These are phyloP conservation scores for Myriosclerotinia curreyana DNA, from an alignment of 2,329 filamentous ascomycete genomes.

Conservation along the genomic window DNA sequence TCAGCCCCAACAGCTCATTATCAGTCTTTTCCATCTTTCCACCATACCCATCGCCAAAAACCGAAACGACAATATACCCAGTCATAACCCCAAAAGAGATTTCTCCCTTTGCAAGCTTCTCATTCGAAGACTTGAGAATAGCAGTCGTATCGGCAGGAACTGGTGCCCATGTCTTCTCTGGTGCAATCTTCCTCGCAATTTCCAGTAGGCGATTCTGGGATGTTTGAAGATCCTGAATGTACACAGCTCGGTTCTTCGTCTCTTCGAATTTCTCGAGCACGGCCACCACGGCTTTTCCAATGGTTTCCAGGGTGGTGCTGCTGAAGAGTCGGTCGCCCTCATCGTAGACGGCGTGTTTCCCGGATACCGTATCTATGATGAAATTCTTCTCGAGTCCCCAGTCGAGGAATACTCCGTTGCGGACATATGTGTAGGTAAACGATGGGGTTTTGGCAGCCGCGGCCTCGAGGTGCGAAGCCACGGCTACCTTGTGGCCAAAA, in stretches of 20 bases:
- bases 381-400: constrained; percentile 49
- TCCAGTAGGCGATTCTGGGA: constrained; percentile 45
- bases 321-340: constrained; percentile 50
- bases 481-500: constrained; percentile 50
- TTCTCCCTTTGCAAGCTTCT: constrained; percentile 32
- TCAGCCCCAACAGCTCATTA: constrained; percentile 45
- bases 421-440: constrained; percentile 55
- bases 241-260: constrained; percentile 52
- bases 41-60: constrained; percentile 40
- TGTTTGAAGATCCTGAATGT: constrained; percentile 45
- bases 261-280: constrained; percentile 49
- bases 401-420: constrained; percentile 57
- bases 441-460: constrained; percentile 41
- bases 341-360: constrained; percentile 47
- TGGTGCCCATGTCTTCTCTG: constrained; percentile 34
- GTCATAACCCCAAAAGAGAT: constrained; percentile 38
- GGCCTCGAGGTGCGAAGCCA: constrained; percentile 44
- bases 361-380: constrained; percentile 45
- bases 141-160: constrained; percentile 25
- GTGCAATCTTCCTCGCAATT: constrained; percentile 40
- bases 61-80: constrained; percentile 38
- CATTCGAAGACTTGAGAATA: constrained; percentile 28
- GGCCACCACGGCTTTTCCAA: constrained; percentile 50
- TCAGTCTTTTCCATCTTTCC: constrained; percentile 42
- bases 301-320: constrained; percentile 46